Evolutionary conservation across 495 filamentous ascomycete species (phyloP).

Genomic region (Friedmanniomyces endolithicus): DNA sequence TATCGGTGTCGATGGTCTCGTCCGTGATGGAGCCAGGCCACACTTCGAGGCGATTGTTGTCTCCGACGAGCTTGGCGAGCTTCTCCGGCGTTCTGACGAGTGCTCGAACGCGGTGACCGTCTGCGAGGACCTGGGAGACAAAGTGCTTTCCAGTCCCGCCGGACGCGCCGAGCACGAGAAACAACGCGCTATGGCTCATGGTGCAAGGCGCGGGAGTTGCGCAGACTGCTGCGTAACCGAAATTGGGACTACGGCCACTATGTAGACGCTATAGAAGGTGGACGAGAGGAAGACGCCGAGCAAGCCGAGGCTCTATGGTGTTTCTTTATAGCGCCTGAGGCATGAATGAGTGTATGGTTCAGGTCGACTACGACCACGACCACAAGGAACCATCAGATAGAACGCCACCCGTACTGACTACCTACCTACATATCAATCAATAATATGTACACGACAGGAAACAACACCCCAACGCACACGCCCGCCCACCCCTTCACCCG

Average conservation of each 20-base stretch:
- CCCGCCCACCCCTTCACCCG: not conserved
- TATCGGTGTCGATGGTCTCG: not conserved
- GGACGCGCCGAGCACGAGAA: conserved; percentile 1
- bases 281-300: too few species aligned
- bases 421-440: not conserved
- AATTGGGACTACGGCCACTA: too few species aligned
- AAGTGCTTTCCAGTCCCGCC: conserved; percentile 3
- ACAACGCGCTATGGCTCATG: not conserved
- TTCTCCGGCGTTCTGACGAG: not conserved
- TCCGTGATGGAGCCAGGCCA: conserved; percentile 2
- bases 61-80: not conserved
- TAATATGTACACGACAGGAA: conserved; percentile 2
- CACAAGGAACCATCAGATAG: not conserved
- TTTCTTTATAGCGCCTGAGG: too few species aligned
- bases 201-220: too few species aligned
- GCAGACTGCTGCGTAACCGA: too few species aligned
- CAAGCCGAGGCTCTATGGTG: too few species aligned
- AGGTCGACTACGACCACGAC: not conserved
- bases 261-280: too few species aligned
- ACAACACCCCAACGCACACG: not conserved
- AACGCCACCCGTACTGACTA: not conserved
- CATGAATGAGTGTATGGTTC: not conserved
- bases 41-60: conserved; percentile 1
- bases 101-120: conserved; percentile 2
- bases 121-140: not conserved